Evolutionary conservation across 768 basidiomycete genomes (phyloP), one percentile per base, ranked within the genome.

Genomic region (Porphyrellus cyaneotinctus): DNA sequence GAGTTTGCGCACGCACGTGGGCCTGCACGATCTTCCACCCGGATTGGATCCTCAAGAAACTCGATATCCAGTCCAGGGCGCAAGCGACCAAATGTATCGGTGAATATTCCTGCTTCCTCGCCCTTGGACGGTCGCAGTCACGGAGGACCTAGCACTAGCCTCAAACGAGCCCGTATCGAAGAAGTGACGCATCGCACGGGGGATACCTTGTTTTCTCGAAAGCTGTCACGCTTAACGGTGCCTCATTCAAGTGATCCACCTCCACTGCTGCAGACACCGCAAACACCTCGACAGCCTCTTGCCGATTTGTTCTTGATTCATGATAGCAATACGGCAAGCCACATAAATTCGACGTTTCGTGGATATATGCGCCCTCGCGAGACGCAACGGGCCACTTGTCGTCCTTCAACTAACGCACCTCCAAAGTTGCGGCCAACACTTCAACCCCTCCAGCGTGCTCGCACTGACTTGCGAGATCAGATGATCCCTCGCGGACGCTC

Each of bases 211-310:
- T 51, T 43, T 0, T 51, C 49, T 39, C 64, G 41, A 23, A 60
- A 56, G 35, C 15, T 47, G 22, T 45, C 63, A 18, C 60, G 55
- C 23, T 37, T 59, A 3, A 11, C 39, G 24, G 39, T 48, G 1
- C 56, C 54, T 23, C 51, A 41, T 32, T 22, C 43, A 38, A 20
- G 32, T 14, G 43, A 38, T 30, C 18, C 31, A 30, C 52, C 23
- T 6, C 23, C 26, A 17, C 14, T 42, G 23, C 24, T 43, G 30
- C 54, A 32, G 30, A 61, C 56, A 22, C 59, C 58, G 0, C 52
- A 14, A 43, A 62, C 63, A 3, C 55, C 51, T 17, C 50, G 61
- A 51, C 64, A 37, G 12, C 64, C 64, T 0, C 58, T 65, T 28
- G 42, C 49, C n/a, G 64, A 61, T 42, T 41, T 66, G 22, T 53